Evolutionary conservation across 768 basidiomycete genomes (phyloP).

Genomic region (Lactifluus echinatus): DNA sequence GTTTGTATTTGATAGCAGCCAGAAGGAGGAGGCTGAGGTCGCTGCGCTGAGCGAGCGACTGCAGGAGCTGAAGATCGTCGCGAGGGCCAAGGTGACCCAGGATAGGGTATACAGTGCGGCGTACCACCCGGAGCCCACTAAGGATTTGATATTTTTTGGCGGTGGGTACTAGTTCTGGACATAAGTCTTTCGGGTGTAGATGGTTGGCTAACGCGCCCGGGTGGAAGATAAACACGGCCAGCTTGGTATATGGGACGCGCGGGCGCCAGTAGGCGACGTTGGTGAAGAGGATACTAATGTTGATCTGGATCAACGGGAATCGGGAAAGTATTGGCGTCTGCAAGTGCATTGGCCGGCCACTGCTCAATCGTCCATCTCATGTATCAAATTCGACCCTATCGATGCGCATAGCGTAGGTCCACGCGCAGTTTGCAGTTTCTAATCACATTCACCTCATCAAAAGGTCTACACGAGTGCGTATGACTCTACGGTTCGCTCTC

Average conservation of each 20-base stretch:
- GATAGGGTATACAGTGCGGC: constrained; percentile 68
- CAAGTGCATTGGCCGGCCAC: constrained; percentile 82
- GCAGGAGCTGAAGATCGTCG: constrained; percentile 50
- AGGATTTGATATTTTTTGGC: constrained; percentile 83
- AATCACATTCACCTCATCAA: not conserved
- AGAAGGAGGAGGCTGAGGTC: constrained; percentile 41
- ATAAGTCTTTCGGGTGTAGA: not conserved
- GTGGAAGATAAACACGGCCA: constrained; percentile 69
- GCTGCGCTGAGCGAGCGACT: constrained; percentile 47
- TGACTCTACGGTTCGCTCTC: constrained; percentile 65
- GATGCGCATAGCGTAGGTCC: constrained; percentile 59
- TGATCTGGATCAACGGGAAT: constrained; percentile 36
- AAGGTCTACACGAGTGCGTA: constrained; percentile 79
- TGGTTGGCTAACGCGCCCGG: not conserved
- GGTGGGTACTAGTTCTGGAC: constrained; percentile 38
- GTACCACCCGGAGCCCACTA: constrained; percentile 72
- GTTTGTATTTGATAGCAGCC: constrained; percentile 40
- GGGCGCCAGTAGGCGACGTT: constrained; percentile 55
- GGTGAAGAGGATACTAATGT: constrained; percentile 58
- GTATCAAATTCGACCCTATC: constrained; percentile 66
- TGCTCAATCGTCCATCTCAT: constrained; percentile 70
- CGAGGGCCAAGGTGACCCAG: constrained; percentile 73
- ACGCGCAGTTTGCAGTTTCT: not conserved
- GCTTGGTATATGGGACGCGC: constrained; percentile 82
- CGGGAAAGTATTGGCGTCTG: constrained; percentile 73